phyloP scores from a whole-genome alignment of 2,329 filamentous ascomycete genomes.

The Pyrenochaeta sp. region DNA sequence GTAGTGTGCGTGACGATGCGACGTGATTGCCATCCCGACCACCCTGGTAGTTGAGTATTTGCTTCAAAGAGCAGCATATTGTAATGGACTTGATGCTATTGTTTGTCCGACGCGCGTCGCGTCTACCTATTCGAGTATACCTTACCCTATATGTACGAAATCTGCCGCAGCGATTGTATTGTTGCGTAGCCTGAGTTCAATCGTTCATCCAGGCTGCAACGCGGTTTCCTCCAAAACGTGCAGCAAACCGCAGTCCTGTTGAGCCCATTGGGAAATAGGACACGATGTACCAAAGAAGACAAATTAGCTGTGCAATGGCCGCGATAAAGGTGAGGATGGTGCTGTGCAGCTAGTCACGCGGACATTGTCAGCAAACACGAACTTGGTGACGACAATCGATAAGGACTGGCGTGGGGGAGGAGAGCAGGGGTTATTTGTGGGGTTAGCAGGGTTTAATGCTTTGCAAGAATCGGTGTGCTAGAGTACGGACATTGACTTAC shows the following conservation, averaged over 20 bases:
- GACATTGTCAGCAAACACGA: conserved; percentile 47
- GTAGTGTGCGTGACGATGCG: conserved; percentile 34
- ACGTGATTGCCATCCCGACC: conserved; percentile 25
- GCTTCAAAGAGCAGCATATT: conserved; percentile 17
- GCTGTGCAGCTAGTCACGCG: conserved; percentile 68
- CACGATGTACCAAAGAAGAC: conserved; percentile 90
- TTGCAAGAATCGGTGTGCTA: conserved; percentile 21
- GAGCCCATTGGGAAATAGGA: conserved; percentile 99
- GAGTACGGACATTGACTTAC: conserved; percentile 66
- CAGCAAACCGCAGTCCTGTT: conserved; percentile 84
- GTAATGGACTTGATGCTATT: conserved; percentile 21
- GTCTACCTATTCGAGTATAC: conserved; percentile 25
- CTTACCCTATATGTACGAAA: conserved; percentile 23
- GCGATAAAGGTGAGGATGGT: conserved; percentile 86
- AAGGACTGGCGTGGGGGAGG: conserved; percentile 36
- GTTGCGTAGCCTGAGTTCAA: conserved; percentile 49
- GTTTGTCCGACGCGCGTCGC: conserved; percentile 40
- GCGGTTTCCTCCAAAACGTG: conserved; percentile 83
- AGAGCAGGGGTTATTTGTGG: conserved; percentile 35
- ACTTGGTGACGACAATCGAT: conserved; percentile 38
- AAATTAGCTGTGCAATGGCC: conserved; percentile 82
- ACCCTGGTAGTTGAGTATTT: conserved; percentile 27
- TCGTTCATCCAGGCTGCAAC: conserved; percentile 89
- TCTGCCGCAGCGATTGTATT: conserved; percentile 12
- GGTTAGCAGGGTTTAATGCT: conserved; percentile 35